Evolutionary conservation across 345 rosid genomes (phyloP), one percentile per base, ranked within the genome.

Genomic region (Cardamine chenopodiifolia): DNA sequence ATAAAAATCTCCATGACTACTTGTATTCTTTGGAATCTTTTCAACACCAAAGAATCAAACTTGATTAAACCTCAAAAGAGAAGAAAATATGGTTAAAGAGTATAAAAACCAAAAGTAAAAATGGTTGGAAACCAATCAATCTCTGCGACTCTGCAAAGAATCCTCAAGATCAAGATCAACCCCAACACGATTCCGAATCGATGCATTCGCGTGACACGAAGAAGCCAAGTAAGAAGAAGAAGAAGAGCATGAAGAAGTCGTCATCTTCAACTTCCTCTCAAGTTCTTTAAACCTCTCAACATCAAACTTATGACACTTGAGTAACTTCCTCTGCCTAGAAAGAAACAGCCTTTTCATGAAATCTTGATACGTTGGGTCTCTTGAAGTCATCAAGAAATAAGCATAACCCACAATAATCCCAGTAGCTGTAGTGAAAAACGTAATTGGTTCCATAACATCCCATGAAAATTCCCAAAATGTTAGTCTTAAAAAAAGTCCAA

Each of bases 401-500:
- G 89, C 96, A 63, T 90, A 92, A 70, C 97, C 97, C 4, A 92
- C 65, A 23, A 92, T 81, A 35, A 92, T 64, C 69, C 97, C 87
- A 3, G 86, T 80, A 34, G 92, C 62, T 6, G 97, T 92, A 26
- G 81, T 63, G 80, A 92, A 92, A 73, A 92, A 92, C 3, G 94
- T 88, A 7, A 92, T 84, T 15, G 96, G 96, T 75, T 92, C 98
- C 98, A 92, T 92, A 23, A 92, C 92, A 76, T 92, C 98, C 98
- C 98, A 92, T 5, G 98, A 92, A 80, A 92, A 90, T 74, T 92
- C 98, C 96, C 98, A 92, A 77, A 92, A 92, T 0, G 98, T 92
- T 48, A 92, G 76, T 32, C 98, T 82, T 79, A 92, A 83, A 74
- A 92, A 90, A 9, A 92, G 82, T 4, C 86, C 83, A 3, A 92